Evolutionary conservation across 2,329 filamentous ascomycete genomes (phyloP).

Genomic region (Scedosporium aurantiacum): DNA sequence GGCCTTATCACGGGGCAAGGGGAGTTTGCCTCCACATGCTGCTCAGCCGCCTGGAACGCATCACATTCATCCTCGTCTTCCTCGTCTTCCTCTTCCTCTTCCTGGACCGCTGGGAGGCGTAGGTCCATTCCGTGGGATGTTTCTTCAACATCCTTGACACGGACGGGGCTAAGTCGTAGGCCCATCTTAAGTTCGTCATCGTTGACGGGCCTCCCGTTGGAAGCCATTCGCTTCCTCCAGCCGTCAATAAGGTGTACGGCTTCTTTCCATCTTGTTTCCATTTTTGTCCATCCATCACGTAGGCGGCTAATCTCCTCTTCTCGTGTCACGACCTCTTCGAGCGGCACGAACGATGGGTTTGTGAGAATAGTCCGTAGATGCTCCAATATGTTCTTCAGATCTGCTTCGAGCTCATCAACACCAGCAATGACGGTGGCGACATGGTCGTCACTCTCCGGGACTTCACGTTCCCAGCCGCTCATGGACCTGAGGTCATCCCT

Average conservation of each 20-base stretch:
- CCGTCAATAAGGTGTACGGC: slow-evolving; percentile 83
- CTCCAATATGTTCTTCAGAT: slow-evolving; percentile 67
- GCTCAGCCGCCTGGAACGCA: slow-evolving; percentile 9
- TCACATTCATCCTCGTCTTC: slow-evolving; percentile 11
- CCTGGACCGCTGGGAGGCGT: slow-evolving; percentile 33
- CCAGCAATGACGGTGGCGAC: slow-evolving; percentile 24
- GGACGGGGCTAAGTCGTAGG: slow-evolving; percentile 49
- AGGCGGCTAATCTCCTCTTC: slow-evolving; percentile 83
- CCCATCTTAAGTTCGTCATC: slow-evolving; percentile 58
- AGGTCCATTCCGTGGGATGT: slow-evolving; percentile 23
- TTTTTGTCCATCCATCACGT: slow-evolving; percentile 80
- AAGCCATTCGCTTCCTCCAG: slow-evolving; percentile 75
- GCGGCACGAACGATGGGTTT: slow-evolving; percentile 89
- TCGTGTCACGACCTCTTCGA: slow-evolving; percentile 86
- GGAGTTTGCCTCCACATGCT: not conserved
- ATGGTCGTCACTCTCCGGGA: slow-evolving; percentile 18
- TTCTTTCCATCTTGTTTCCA: slow-evolving; percentile 85
- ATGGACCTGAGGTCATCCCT: slow-evolving; percentile 61
- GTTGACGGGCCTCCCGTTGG: slow-evolving; percentile 58
- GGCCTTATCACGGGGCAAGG: not conserved
- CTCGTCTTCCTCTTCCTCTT: slow-evolving; percentile 27
- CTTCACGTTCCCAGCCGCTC: slow-evolving; percentile 40
- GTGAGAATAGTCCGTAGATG: slow-evolving; percentile 78
- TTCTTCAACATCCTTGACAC: slow-evolving; percentile 39
- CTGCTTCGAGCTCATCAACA: slow-evolving; percentile 56